phyloP scores from a whole-genome alignment of 1,139 yeast genomes.

The Debaryomyces sp. region DNA sequence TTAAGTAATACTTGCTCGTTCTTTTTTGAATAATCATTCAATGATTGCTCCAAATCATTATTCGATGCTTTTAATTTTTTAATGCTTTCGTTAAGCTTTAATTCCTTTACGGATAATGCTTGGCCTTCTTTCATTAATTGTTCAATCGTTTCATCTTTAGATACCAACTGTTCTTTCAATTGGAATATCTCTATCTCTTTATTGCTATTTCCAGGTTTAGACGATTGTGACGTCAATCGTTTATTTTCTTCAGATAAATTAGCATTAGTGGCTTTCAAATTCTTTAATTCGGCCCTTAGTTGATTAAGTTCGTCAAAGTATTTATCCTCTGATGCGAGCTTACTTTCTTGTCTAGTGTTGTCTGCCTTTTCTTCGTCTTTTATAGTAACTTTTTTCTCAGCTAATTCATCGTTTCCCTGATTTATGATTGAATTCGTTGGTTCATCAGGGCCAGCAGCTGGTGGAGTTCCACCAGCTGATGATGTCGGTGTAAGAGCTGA shows the following conservation, averaged over 20 bases:
- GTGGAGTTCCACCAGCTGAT: conserved; percentile 8
- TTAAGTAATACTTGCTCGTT: conserved; percentile 31
- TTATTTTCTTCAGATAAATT: conserved; percentile 2
- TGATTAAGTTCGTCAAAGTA: not conserved
- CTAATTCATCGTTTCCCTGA: not conserved
- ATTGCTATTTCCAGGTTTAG: not conserved
- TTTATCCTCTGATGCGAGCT: not conserved
- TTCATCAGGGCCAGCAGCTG: conserved; percentile 6
- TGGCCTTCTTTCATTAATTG: conserved; percentile 78
- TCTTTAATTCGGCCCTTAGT: not conserved
- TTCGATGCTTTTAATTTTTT: conserved; percentile 62
- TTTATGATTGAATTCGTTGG: not conserved
- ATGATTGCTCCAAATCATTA: conserved; percentile 39
- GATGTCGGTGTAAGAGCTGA: conserved; percentile 11
- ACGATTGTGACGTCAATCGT: conserved; percentile 4
- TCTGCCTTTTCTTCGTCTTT: not conserved
- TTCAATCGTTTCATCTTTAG: conserved; percentile 59
- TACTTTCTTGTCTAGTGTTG: not conserved
- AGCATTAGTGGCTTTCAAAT: not conserved
- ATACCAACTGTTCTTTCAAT: conserved; percentile 30
- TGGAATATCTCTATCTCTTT: not conserved
- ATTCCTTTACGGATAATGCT: conserved; percentile 71
- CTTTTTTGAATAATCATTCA: conserved; percentile 35
- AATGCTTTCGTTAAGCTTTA: conserved; percentile 67
- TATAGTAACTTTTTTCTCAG: not conserved